Conservation (phyloP, 2,329 filamentous ascomycete genomes). For the Onygena corvina region DNA sequence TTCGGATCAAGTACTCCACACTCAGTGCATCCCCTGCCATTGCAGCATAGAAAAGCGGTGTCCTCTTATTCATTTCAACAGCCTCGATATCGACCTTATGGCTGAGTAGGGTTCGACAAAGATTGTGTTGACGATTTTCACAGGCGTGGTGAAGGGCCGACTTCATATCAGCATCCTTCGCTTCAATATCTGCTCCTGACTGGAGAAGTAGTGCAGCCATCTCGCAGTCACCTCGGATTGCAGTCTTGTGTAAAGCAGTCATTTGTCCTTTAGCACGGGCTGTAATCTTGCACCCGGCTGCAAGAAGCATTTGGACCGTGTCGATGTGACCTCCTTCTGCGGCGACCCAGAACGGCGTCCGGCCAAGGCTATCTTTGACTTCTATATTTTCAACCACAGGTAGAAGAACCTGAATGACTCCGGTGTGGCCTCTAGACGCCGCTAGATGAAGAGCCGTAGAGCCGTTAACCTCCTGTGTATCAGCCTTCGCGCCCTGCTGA, state of each 20-base stretch:
- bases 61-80: conserved; percentile 23
- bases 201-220: conserved; percentile 9
- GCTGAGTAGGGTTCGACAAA: conserved; percentile 25
- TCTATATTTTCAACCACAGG: conserved; percentile 24
- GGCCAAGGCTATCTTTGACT: conserved; percentile 22
- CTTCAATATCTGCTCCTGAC: conserved; percentile 26
- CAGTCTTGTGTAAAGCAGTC: conserved; percentile 27
- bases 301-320: conserved; percentile 24
- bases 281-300: conserved; percentile 22
- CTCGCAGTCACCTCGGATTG: conserved; percentile 6
- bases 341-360: conserved; percentile 29
- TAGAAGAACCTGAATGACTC: conserved; percentile 26
- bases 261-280: conserved; percentile 23
- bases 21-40: conserved; percentile 21
- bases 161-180: conserved; percentile 26
- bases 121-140: conserved; percentile 26
- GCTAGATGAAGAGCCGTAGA: conserved; percentile 28
- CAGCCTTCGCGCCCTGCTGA: conserved; percentile 22
- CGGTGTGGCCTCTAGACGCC: conserved; percentile 26
- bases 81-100: conserved; percentile 27
- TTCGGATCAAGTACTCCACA: conserved; percentile 24
- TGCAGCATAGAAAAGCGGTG: conserved; percentile 29
- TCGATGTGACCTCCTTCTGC: conserved; percentile 27
- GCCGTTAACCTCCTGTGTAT: conserved; percentile 23
- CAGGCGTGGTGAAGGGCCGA: conserved; percentile 28